Evolutionary conservation across 768 basidiomycete genomes (phyloP).

Genomic region (Macrolepiota fuliginosa): DNA sequence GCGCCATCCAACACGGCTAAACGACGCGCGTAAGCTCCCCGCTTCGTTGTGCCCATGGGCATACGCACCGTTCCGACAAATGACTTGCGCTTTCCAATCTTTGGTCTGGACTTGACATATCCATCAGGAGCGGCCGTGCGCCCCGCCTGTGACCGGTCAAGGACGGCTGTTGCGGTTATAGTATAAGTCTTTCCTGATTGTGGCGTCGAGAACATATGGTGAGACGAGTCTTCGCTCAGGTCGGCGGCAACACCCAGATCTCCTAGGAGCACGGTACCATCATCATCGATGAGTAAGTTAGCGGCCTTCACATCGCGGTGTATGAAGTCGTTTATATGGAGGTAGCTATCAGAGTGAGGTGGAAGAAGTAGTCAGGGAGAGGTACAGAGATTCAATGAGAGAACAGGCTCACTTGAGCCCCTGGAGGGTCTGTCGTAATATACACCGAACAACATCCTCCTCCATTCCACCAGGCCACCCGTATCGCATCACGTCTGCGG

Average conservation of each 20-base stretch:
- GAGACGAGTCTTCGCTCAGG: constrained; percentile 62
- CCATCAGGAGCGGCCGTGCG: constrained; percentile 33
- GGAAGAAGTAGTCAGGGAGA: constrained; percentile 5
- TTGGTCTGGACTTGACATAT: constrained; percentile 32
- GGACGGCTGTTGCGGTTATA: constrained; percentile 28
- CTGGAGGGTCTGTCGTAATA: constrained; percentile 80
- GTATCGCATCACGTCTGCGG: constrained; percentile 81
- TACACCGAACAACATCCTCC: constrained; percentile 84
- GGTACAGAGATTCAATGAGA: neutral
- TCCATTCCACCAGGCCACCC: constrained; percentile 88
- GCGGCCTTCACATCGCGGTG: constrained; percentile 94
- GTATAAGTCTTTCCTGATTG: constrained; percentile 24
- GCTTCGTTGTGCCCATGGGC: neutral
- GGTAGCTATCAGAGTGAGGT: constrained; percentile 49
- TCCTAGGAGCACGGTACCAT: constrained; percentile 86
- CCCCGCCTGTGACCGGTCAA: constrained; percentile 25
- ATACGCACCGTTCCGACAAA: constrained; percentile 84
- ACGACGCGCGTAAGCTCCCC: neutral
- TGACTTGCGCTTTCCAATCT: constrained; percentile 77
- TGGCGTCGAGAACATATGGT: constrained; percentile 25
- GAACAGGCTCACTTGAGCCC: constrained; percentile 70
- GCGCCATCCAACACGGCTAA: constrained; percentile 96
- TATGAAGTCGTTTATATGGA: constrained; percentile 89
- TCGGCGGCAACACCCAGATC: constrained; percentile 93
- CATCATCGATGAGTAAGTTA: constrained; percentile 88